phyloP scores from a whole-genome alignment of 371 early-diverging fungal species.

The Syncephalastrum monosporum region DNA sequence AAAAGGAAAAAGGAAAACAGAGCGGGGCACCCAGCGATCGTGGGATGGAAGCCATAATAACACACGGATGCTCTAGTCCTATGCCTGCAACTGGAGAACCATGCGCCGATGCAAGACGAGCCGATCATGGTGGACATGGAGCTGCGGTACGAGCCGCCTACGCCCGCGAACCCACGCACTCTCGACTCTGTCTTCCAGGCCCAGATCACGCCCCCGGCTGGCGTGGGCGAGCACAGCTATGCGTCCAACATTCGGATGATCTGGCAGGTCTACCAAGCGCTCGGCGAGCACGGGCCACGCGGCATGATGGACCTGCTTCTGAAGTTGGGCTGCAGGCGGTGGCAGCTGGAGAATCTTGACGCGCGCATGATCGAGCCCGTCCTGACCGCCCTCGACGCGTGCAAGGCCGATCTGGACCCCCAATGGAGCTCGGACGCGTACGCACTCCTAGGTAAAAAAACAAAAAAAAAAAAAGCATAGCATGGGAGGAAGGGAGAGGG shows the following conservation, averaged over 20 bases:
- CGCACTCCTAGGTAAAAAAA: slow-evolving; percentile 48
- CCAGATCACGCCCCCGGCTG: slow-evolving; percentile 7
- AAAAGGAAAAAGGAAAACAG: too few relatives aligned
- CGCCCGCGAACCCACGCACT: neutral
- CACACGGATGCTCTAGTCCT: too few relatives aligned
- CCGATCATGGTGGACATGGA: neutral
- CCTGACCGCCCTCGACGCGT: slow-evolving; percentile 35
- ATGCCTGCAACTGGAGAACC: too few relatives aligned
- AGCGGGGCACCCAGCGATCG: too few relatives aligned
- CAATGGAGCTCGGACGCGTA: slow-evolving; percentile 48
- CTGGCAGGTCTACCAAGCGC: slow-evolving; percentile 15
- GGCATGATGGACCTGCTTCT: slow-evolving; percentile 28
- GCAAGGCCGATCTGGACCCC: slow-evolving; percentile 37
- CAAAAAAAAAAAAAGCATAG: too few relatives aligned
- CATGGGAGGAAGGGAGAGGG: too few relatives aligned
- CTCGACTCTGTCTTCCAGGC: slow-evolving; percentile 17
- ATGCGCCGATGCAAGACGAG: too few relatives aligned
- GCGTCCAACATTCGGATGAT: slow-evolving; percentile 14
- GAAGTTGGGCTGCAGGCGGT: slow-evolving; percentile 17
- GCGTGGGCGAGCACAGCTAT: slow-evolving; percentile 1
- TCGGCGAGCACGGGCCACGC: slow-evolving; percentile 4
- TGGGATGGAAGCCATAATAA: too few relatives aligned
- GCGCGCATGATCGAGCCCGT: slow-evolving; percentile 48
- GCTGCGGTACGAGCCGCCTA: slow-evolving; percentile 4
- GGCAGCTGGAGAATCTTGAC: slow-evolving; percentile 46